Evolutionary conservation across 2,329 filamentous ascomycete species (phyloP).

Genomic region (Tolypocladium ophioglossoides): DNA sequence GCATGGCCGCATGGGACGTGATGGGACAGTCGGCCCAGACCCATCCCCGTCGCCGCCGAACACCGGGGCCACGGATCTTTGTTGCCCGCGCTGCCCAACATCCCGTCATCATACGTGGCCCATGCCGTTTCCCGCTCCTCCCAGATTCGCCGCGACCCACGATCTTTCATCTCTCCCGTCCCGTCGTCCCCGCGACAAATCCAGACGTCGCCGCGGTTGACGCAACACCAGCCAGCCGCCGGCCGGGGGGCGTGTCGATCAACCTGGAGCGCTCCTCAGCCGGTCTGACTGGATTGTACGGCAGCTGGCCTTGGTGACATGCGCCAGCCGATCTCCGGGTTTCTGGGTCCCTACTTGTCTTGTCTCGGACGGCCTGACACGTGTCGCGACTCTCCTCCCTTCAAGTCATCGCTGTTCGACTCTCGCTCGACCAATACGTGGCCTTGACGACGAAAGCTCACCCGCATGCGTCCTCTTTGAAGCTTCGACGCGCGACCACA

Average conservation of each 20-base stretch:
- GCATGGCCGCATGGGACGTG: not conserved
- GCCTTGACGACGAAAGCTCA: not conserved
- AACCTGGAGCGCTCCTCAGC: not conserved
- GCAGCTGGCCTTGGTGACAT: not conserved
- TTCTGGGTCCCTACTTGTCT: not conserved
- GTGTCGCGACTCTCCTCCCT: not conserved
- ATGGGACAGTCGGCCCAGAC: not conserved
- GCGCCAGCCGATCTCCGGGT: not conserved
- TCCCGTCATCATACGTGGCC: not conserved
- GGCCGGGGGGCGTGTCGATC: not conserved
- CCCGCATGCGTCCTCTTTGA: not conserved
- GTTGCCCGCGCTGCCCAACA: not conserved
- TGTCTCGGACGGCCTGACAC: not conserved
- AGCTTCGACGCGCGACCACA: not conserved
- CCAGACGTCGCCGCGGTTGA: not conserved
- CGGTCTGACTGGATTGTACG: not conserved
- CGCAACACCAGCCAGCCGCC: not conserved
- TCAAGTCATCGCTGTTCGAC: not conserved
- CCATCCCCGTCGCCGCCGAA: not conserved
- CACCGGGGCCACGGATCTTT: not conserved
- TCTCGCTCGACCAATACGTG: not conserved
- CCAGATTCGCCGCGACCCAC: not conserved
- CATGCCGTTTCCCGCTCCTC: not conserved
- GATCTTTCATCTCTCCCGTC: not conserved
- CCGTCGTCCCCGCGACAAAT: not conserved